phyloP scores from a whole-genome alignment of 805 yeast genomes.

The Metschnikowia lachancei region DNA sequence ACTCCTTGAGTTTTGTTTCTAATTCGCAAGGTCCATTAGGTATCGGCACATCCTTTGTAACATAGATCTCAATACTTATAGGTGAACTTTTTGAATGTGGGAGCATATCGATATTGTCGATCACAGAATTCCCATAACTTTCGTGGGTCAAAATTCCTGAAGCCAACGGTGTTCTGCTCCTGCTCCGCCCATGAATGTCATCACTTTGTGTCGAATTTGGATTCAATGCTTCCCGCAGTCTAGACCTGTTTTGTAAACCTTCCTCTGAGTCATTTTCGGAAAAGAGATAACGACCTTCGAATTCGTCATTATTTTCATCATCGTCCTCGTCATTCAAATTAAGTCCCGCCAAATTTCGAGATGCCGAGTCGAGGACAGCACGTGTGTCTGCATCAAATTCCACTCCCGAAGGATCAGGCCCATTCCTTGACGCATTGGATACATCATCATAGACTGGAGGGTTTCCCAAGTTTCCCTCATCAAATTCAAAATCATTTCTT shows the following conservation, averaged over 20 bases:
- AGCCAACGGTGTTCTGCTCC: slow-evolving; percentile 3
- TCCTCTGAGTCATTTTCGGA: slow-evolving; percentile 19
- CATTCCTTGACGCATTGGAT: slow-evolving; percentile 12
- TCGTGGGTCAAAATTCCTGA: slow-evolving; percentile 16
- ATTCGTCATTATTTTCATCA: slow-evolving; percentile 13
- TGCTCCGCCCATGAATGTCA: background rate
- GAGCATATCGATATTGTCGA: slow-evolving; percentile 51
- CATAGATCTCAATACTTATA: slow-evolving; percentile 46
- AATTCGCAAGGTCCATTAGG: slow-evolving; percentile 41
- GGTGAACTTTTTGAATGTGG: slow-evolving; percentile 44
- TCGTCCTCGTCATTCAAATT: slow-evolving; percentile 8
- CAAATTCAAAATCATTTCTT: slow-evolving; percentile 40
- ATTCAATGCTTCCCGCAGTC: slow-evolving; percentile 4
- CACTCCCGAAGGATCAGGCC: slow-evolving; percentile 6
- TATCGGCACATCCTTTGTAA: slow-evolving; percentile 51
- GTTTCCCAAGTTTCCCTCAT: slow-evolving; percentile 29
- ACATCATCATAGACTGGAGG: slow-evolving; percentile 42
- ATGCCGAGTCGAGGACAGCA: slow-evolving; percentile 11
- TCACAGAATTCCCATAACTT: slow-evolving; percentile 43
- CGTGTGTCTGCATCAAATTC: slow-evolving; percentile 6
- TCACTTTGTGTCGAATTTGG: background rate
- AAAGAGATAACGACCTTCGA: slow-evolving; percentile 19
- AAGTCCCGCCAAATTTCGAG: slow-evolving; percentile 8
- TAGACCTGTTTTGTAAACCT: slow-evolving; percentile 15
- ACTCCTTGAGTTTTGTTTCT: slow-evolving; percentile 46